Base-by-base conservation (phyloP, 2,329 filamentous ascomycete species). In the Phaeophleospora eucalypticola region DNA sequence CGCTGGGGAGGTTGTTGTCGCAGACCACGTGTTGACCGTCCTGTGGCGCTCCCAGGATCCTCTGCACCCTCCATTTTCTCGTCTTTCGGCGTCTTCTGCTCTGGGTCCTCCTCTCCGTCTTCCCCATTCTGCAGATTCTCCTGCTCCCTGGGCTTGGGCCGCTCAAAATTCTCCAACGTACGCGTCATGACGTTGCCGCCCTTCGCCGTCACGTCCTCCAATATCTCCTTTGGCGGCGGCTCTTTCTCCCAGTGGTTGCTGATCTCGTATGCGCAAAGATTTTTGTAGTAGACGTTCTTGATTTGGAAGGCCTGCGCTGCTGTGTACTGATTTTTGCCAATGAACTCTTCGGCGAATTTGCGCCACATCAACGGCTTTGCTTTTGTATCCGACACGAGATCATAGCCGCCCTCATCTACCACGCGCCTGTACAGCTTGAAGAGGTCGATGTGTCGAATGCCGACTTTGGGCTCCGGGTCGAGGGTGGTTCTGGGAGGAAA, bases 271-370 rank as follows among this genome's bases (percentile, higher is more conserved):
- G 89, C 89, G 10, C 73, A 76, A 29, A 95, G 78, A 60, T 91
- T 89, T 67, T 89, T 90, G 74, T 94, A 94, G 71, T 93, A 95
- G 53, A 86, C 83, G 46, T 86, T 85, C 71, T 95, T 95, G 46
- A 95, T 74, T 49, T 86, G 80, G 69, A 94, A 95, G 12, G 88
- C 89, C 49, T 89, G 82, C n/a, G 88, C 87, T 4, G 88, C 79
- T 50, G 87, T 82, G 63, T 91, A 89, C 60, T 79, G 77, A 46
- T 82, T 83, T 62, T 82, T 82, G 53, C 90, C 80, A 41, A 87
- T 81, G 47, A 95, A 84, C 58, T 89, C 83, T 43, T 83, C 77
- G 10, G 85, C 87, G 59, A 95, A 78, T 58, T 82, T 82, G 54
- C 88, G 81, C 89, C 89, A 95, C 42, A 87, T 86, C 54, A 94